A percentile compares a stretch with the other conserved stretches of the same genome.
phyloP scores from a whole-genome alignment of 139 green algal genomes.

The Medakamo hakoo region DNA sequence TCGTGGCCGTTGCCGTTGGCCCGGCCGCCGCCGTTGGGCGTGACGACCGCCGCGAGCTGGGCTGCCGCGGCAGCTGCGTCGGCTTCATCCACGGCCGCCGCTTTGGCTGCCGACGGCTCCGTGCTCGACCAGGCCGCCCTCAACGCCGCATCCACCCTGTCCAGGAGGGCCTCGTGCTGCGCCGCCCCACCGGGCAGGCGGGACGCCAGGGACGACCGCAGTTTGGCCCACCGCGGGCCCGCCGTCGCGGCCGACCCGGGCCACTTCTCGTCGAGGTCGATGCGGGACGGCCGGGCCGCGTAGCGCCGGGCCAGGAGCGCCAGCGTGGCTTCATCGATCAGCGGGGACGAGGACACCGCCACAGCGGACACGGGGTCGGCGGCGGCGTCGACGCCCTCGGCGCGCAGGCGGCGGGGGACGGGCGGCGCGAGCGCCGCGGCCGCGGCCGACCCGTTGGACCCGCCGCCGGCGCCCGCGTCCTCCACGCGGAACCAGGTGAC shows the following conservation, averaged over 20 bases:
- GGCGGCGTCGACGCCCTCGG: no score
- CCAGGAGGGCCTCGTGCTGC: not conserved
- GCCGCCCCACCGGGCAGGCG: not conserved
- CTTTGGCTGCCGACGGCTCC: no score
- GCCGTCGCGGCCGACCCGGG: no score
- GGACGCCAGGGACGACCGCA: not conserved
- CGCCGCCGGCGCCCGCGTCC: slow-evolving; percentile 4
- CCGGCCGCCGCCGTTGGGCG: no score
- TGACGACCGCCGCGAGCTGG: no score
- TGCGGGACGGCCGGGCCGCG: not conserved
- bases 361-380: not conserved
- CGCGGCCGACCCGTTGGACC: not conserved
- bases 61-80: no score
- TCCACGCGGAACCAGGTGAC: slow-evolving; percentile 56
- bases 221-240: no score
- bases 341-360: not conserved
- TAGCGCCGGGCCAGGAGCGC: not conserved
- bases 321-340: not conserved
- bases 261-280: not conserved
- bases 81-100: no score
- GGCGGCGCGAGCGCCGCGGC: no score
- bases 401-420: not conserved
- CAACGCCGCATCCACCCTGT: not conserved
- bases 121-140: not conserved
- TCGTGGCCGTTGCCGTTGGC: no score